phyloP scores from a whole-genome alignment of 176 grass and related monocot genomes.

The Stipa capillata region DNA sequence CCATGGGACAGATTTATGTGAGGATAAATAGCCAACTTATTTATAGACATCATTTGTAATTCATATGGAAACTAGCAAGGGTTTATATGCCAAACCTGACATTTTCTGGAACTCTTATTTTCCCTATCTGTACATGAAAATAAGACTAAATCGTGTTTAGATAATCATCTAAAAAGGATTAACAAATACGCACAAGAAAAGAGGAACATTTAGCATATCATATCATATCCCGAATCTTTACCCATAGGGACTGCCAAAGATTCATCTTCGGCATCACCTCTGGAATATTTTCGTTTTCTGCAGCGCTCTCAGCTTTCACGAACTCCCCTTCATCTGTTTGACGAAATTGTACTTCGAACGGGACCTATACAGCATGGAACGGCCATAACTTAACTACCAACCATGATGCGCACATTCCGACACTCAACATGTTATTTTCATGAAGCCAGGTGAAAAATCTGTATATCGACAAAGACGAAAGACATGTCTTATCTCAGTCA shows the following conservation, averaged over 20 bases:
- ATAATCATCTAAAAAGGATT: background rate
- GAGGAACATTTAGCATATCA: background rate
- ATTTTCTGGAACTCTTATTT: background rate
- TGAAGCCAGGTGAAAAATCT: background rate
- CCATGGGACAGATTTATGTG: background rate
- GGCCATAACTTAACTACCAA: background rate
- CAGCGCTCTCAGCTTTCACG: background rate
- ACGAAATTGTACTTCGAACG: conserved; percentile 10
- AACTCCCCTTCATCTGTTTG: conserved; percentile 17
- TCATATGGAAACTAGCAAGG: background rate
- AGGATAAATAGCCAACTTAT: background rate
- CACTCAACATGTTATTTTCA: conserved; percentile 18
- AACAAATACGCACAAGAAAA: background rate
- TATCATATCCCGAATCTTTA: conserved; percentile 22
- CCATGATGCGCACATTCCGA: background rate
- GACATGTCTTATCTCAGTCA: background rate
- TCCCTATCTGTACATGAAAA: background rate
- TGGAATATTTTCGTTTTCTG: conserved; percentile 22
- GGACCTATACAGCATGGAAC: conserved; percentile 7
- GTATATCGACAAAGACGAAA: background rate
- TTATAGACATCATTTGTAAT: background rate
- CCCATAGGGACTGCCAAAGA: background rate
- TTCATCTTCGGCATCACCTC: background rate
- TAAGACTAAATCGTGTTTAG: background rate
- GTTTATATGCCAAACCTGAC: background rate